A percentile compares a stretch with the other conserved stretches of the same genome.
These are phyloP conservation scores for Phytophthora constricta DNA, from an alignment of 352 stramenopile genomes.

Conservation along the genomic window DNA sequence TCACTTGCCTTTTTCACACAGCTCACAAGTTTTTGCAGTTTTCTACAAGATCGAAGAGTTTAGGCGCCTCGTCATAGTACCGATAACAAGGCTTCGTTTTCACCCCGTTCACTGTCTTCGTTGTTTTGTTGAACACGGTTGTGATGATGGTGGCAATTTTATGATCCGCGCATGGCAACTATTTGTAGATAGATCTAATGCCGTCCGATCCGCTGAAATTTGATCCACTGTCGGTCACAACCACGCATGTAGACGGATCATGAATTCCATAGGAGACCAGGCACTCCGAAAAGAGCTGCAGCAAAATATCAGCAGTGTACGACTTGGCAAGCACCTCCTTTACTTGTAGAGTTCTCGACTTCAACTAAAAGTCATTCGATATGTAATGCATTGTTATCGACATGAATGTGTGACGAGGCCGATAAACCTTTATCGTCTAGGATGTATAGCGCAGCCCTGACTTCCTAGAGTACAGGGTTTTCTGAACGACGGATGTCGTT, in stretches of 20 bases:
- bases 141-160: slow-evolving; percentile 11
- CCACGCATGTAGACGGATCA: neutral
- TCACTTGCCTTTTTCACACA: slow-evolving; percentile 4
- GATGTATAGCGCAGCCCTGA: too few relatives aligned
- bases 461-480: too few relatives aligned
- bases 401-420: slow-evolving; percentile 5
- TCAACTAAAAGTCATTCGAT: neutral
- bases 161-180: slow-evolving; percentile 12
- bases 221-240: slow-evolving; percentile 4
- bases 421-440: too few relatives aligned
- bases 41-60: slow-evolving; percentile 4
- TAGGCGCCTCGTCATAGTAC: neutral
- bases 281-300: slow-evolving; percentile 2
- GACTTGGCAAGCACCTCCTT: neutral
- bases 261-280: neutral
- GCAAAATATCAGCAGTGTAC: neutral
- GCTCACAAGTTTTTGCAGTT: slow-evolving; percentile 3
- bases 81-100: slow-evolving; percentile 1
- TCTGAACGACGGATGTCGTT: too few relatives aligned
- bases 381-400: slow-evolving; percentile 4
- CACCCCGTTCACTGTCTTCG: neutral
- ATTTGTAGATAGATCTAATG: slow-evolving; percentile 5
- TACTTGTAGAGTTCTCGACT: neutral
- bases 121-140: slow-evolving; percentile 8
- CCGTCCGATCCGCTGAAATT: slow-evolving; percentile 7